Percentiles rank a stretch among this genome's conserved stretches.
phyloP scores from a whole-genome alignment of 2,329 filamentous ascomycete genomes.

The Colletotrichum caudatum region DNA sequence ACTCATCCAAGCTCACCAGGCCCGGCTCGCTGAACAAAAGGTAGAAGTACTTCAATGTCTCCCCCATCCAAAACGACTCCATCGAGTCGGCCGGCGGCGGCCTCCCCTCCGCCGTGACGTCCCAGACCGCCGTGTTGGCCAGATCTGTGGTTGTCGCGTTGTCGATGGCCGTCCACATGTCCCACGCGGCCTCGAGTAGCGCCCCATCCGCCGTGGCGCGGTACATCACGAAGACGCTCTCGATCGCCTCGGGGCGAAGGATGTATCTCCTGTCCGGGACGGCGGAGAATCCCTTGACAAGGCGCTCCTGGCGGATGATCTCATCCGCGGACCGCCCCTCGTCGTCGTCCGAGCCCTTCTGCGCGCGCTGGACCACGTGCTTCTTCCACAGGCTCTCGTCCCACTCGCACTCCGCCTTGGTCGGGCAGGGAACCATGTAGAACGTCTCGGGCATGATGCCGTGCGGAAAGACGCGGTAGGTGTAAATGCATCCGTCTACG shows the following conservation, averaged over 20 bases:
- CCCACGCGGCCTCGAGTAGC: constrained; percentile 69
- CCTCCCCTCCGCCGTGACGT: constrained; percentile 55
- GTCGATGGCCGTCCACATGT: constrained; percentile 68
- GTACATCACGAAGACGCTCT: constrained; percentile 76
- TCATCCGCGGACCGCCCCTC: constrained; percentile 43
- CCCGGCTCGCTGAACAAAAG: constrained; percentile 69
- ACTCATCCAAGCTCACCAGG: constrained; percentile 69
- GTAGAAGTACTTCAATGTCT: constrained; percentile 50
- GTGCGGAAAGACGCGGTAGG: constrained; percentile 64
- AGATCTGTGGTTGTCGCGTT: constrained; percentile 62
- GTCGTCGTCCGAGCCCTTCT: constrained; percentile 46
- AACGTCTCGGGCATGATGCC: constrained; percentile 72
- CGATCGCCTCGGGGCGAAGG: constrained; percentile 73
- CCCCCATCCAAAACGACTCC: constrained; percentile 58
- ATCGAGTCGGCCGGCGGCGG: constrained; percentile 67
- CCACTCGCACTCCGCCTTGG: constrained; percentile 47
- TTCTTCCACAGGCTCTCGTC: constrained; percentile 51
- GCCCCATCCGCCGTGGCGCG: constrained; percentile 68
- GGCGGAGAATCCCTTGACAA: constrained; percentile 46
- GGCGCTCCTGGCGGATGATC: constrained; percentile 46
- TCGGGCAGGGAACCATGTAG: constrained; percentile 58
- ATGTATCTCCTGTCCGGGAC: constrained; percentile 59
- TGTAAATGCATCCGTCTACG: constrained; percentile 69
- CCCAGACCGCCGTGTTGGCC: constrained; percentile 66
- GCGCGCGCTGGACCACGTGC: constrained; percentile 43